Evolutionary conservation across 495 filamentous ascomycete genomes (phyloP), one percentile per base, ranked within the genome.

Genomic region (Talaromyces thailandensis): DNA sequence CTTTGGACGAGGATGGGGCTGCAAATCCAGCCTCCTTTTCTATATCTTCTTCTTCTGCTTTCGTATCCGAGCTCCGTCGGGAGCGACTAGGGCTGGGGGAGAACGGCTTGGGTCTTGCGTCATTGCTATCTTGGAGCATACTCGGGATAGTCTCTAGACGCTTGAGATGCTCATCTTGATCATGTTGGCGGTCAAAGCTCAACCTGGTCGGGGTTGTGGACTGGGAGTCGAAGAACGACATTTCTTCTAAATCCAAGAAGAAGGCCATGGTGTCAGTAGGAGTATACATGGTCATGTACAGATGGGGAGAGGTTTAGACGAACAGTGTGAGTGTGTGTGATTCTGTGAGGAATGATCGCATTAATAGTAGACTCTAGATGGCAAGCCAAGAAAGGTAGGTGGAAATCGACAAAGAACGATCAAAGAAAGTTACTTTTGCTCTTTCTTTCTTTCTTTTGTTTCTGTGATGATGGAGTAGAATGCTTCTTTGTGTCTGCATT

Each of bases 131-230:
- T 18, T 45, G 24, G 7, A 61, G 25, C 6, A 21, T 32, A 25
- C 59, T 61, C n/a, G 25, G 59, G 21, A 61, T 61, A 6, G 59
- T 61, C 4, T 61, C 59, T 23, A 61, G 26, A 23, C 43, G 59
- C 21, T 32, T 31, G 8, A 18, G 25, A 12, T 52, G 43, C 5
- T 31, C 29, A 28, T 31, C 55, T 6, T 31, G 25, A 26, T 26
- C 50, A n/a, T 24, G 4, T 16, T 12, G 29, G 5, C 11, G 28
- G 11, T 61, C 59, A 1, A 61, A 37, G 59, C 59, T 61, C 14
- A 40, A 9, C 28, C 59, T 61, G 3, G 59, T 52, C 3, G 59
- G 59, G n/a, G 59, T 61, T 12, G 59, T 61, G 26, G 59, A 6
- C 26, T 61, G 43, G 7, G 59, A 61, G 43, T 61, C 43, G 31